These are phyloP conservation scores for Clavariopsis aquatica DNA, from an alignment of 495 filamentous ascomycete species.

Conservation along the genomic window DNA sequence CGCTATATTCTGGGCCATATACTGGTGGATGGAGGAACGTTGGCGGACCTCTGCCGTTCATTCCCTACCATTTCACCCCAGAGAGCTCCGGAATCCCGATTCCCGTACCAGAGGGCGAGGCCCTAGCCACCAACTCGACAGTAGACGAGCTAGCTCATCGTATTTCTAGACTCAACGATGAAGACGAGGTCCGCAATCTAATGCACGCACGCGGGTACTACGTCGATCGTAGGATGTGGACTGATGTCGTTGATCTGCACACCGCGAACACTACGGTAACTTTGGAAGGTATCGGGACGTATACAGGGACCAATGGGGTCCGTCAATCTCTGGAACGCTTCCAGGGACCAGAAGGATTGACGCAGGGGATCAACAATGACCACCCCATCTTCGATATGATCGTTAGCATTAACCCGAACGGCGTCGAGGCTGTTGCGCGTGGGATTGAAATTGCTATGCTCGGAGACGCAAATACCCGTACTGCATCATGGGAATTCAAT, in stretches of 20 bases:
- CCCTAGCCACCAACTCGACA: conserved; percentile 3
- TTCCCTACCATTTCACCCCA: conserved; percentile 26
- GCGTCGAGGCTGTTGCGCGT: conserved; percentile 17
- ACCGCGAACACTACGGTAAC: not conserved
- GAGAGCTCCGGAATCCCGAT: conserved; percentile 17
- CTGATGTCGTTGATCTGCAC: conserved; percentile 26
- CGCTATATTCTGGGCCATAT: conserved; percentile 23
- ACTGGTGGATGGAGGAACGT: conserved; percentile 29
- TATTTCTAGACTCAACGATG: conserved; percentile 22
- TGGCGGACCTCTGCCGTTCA: conserved; percentile 9
- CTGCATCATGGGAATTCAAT: conserved; percentile 30
- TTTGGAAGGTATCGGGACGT: not conserved
- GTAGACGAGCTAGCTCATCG: conserved; percentile 12
- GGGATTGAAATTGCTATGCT: conserved; percentile 29
- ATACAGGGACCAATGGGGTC: conserved; percentile 6
- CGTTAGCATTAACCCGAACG: conserved; percentile 15
- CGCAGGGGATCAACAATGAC: conserved; percentile 28
- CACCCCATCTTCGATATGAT: conserved; percentile 27
- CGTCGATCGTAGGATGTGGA: conserved; percentile 32
- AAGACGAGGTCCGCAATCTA: conserved; percentile 29
- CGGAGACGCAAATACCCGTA: conserved; percentile 22
- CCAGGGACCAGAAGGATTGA: conserved; percentile 23
- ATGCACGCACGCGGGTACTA: conserved; percentile 27
- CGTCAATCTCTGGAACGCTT: conserved; percentile 10
- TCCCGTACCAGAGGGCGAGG: conserved; percentile 10